Conservation (phyloP, 2,329 filamentous ascomycete species). For the Sporothrix pallida region DNA sequence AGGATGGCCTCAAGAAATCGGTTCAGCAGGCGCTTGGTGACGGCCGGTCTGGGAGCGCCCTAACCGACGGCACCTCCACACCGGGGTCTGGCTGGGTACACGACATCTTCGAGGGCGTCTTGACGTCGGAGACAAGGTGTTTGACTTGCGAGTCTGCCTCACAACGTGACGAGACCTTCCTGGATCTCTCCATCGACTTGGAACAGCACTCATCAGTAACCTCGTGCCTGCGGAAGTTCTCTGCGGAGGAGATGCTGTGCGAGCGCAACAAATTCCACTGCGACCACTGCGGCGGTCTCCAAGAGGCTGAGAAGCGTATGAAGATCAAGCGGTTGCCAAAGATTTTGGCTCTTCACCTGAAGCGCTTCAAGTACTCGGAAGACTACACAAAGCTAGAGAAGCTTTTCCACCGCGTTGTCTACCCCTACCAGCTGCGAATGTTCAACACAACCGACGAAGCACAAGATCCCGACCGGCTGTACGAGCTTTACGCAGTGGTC, state of each 20-base stretch:
- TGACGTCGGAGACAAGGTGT: slow-evolving; percentile 96
- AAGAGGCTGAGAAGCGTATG: slow-evolving; percentile 99
- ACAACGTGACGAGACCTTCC: slow-evolving; percentile 91
- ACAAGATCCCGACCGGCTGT: slow-evolving; percentile 88
- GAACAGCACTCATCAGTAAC: slow-evolving; percentile 96
- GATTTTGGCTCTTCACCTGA: slow-evolving; percentile 89
- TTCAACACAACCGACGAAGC: slow-evolving; percentile 98
- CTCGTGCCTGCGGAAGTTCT: slow-evolving; percentile 93
- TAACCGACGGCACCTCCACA: slow-evolving; percentile 55
- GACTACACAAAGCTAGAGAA: slow-evolving; percentile 93
- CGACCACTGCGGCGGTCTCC: slow-evolving; percentile 92
- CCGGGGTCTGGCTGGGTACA: slow-evolving; percentile 88
- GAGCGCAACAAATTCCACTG: slow-evolving; percentile 99
- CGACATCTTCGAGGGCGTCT: slow-evolving; percentile 90
- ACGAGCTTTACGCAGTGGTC: slow-evolving; percentile 96
- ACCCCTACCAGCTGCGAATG: slow-evolving; percentile 93
- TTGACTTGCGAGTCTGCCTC: slow-evolving; percentile 95
- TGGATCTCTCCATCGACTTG: slow-evolving; percentile 94
- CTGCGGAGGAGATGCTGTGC: slow-evolving; percentile 96
- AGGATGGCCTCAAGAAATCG: slow-evolving; percentile 57
- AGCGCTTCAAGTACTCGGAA: slow-evolving; percentile 98
- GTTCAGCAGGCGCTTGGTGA: slow-evolving; percentile 52
- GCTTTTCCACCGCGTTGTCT: slow-evolving; percentile 94
- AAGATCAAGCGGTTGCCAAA: slow-evolving; percentile 95
- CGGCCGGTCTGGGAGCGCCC: background rate